Evolutionary conservation across 345 rosid genomes (phyloP), one percentile per base, ranked within the genome.

Genomic region (Cardamine occulta): DNA sequence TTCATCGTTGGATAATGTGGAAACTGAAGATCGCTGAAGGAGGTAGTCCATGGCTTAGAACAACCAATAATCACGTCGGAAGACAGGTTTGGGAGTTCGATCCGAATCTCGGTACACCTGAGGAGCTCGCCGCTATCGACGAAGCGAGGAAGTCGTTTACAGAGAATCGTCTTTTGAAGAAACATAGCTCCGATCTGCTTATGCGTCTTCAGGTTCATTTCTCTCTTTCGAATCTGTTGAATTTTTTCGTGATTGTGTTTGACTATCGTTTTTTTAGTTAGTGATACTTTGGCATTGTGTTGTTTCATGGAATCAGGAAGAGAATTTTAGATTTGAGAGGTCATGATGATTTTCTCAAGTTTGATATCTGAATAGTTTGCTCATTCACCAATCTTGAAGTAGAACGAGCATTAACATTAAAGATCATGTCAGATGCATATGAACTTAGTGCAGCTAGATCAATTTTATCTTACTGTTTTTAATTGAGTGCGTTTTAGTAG

Each of bases 1-100:
- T 4, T 24, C 39, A 32, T 62, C 17, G 8, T 34, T 48, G 51
- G 58, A 71, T 63, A 81, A 94, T 94, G 98, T 94, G 98, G 98
- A 91, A 81, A 82, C 82, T 94, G 74, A 92, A 86, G 85, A 80
- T 90, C 66, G 93, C 93, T 1, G 93, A 88, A 63, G 98, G 93
- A 77, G 91, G 82, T 21, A 84, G 73, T 80, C 88, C 91, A 21
- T 91, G 96, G 97, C 84, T 94, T 19, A 77, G 89, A 75, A 86
- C 90, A 4, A 47, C 71, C 53, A 90, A 88, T 75, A 68, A 86
- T 75, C 96, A 94, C 68, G 82, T 80, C 9, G 97, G 98, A 26
- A 81, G 97, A 37, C 98, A 92, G 70, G 64, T 85, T 15, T 95
- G 99, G 98, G 97, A 90, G 81, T 92, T 95, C 32, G 94, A 95